phyloP scores from a whole-genome alignment of 768 basidiomycete genomes.

The Cystofilobasidium ferigula region DNA sequence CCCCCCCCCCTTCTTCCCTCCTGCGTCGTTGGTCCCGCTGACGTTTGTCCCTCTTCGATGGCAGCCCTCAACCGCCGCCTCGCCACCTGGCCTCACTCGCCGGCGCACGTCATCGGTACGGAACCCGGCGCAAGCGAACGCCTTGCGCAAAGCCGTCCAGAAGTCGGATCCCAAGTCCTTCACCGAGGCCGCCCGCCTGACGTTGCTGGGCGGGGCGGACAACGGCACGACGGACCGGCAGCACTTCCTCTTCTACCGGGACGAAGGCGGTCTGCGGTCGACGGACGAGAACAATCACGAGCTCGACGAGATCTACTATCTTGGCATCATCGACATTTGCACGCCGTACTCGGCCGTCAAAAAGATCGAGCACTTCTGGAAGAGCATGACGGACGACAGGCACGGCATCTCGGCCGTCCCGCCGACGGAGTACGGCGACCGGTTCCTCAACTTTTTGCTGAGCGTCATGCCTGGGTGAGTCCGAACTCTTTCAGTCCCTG shows the following conservation, averaged over 20 bases:
- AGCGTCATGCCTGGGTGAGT: constrained; percentile 37
- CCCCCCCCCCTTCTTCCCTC: neutral
- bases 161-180: constrained; percentile 66
- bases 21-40: neutral
- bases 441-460: constrained; percentile 50
- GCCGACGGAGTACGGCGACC: constrained; percentile 71
- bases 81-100: constrained; percentile 43
- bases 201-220: constrained; percentile 37
- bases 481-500: neutral
- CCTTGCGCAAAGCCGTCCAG: constrained; percentile 75
- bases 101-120: constrained; percentile 53
- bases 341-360: constrained; percentile 75
- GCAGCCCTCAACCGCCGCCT: neutral
- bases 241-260: constrained; percentile 87
- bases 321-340: constrained; percentile 92
- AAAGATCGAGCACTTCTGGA: constrained; percentile 81
- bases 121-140: constrained; percentile 61
- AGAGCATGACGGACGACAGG: constrained; percentile 77
- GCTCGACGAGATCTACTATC: constrained; percentile 73
- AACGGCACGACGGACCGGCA: constrained; percentile 52
- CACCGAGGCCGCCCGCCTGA: constrained; percentile 43
- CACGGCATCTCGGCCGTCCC: constrained; percentile 91
- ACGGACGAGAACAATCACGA: constrained; percentile 72
- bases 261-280: constrained; percentile 83
- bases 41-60: no score